Evolutionary conservation across 2,329 filamentous ascomycete species (phyloP).

Genomic region (Ophiostoma ips): DNA sequence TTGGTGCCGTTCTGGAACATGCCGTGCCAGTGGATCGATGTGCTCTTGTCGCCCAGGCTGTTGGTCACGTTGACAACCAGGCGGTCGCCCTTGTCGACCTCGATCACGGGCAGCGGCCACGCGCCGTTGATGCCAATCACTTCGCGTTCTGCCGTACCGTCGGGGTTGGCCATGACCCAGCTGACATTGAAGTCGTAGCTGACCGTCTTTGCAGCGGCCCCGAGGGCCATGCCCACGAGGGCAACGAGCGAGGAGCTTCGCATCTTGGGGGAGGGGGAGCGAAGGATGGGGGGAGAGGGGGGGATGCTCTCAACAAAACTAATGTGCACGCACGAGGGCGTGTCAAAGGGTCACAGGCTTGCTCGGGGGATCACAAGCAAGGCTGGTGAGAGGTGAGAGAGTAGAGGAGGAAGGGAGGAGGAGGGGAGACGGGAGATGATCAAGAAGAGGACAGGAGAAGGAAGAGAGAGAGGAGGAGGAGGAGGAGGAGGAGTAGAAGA

Average conservation of each 20-base stretch:
- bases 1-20: constrained; percentile 53
- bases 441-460: background rate
- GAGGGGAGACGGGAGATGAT: background rate
- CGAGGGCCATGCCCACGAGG: constrained; percentile 10
- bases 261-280: constrained; percentile 1
- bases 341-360: background rate
- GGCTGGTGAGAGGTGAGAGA: background rate
- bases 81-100: constrained; percentile 47
- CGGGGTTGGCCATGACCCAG: constrained; percentile 61
- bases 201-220: constrained; percentile 27
- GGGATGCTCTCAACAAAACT: background rate
- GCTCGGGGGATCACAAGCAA: background rate
- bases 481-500: background rate
- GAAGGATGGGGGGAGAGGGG: background rate
- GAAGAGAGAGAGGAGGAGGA: background rate
- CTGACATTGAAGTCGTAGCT: constrained; percentile 53
- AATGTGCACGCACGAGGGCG: constrained; percentile 4
- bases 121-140: constrained; percentile 63
- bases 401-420: background rate
- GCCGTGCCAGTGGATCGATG: constrained; percentile 57
- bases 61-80: constrained; percentile 46
- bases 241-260: constrained; percentile 6
- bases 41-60: constrained; percentile 45
- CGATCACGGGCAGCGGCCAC: constrained; percentile 59
- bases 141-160: constrained; percentile 49